A percentile compares a stretch with the other conserved stretches of the same genome.
phyloP scores from a whole-genome alignment of 176 grass and related monocot genomes.

The Aegilops tauschii region DNA sequence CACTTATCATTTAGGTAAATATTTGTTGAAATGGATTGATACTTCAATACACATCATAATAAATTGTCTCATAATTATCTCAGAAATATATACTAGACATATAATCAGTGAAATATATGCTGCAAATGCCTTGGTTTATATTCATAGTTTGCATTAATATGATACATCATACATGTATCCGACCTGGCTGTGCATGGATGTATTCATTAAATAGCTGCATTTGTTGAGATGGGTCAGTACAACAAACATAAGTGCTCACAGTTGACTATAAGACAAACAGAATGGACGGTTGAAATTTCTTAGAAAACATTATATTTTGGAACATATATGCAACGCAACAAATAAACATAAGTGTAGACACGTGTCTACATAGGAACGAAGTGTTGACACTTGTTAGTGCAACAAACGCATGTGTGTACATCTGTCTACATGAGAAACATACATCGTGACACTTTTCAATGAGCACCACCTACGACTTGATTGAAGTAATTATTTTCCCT shows the following conservation, averaged over 20 bases:
- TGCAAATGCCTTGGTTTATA: not conserved
- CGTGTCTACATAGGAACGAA: not conserved
- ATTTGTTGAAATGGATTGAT: not conserved
- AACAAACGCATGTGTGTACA: not conserved
- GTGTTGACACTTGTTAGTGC: not conserved
- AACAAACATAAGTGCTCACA: not conserved
- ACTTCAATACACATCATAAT: not conserved
- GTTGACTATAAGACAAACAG: not conserved
- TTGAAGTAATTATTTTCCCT: not conserved
- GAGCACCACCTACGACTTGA: not conserved
- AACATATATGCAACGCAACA: not conserved
- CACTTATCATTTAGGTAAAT: not conserved
- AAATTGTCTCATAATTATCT: not conserved
- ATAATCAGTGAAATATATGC: not conserved
- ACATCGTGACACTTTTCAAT: not conserved
- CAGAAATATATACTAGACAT: not conserved
- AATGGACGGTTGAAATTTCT: not conserved
- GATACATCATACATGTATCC: not conserved
- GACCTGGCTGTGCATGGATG: not conserved
- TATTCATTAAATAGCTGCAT: not conserved
- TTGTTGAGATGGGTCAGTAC: not conserved
- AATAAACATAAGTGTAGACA: not conserved
- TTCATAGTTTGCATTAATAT: not conserved
- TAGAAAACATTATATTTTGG: not conserved
- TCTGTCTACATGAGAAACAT: not conserved